Evolutionary conservation across 2,329 filamentous ascomycete genomes (phyloP).

Genomic region (Verticillium nubilum): DNA sequence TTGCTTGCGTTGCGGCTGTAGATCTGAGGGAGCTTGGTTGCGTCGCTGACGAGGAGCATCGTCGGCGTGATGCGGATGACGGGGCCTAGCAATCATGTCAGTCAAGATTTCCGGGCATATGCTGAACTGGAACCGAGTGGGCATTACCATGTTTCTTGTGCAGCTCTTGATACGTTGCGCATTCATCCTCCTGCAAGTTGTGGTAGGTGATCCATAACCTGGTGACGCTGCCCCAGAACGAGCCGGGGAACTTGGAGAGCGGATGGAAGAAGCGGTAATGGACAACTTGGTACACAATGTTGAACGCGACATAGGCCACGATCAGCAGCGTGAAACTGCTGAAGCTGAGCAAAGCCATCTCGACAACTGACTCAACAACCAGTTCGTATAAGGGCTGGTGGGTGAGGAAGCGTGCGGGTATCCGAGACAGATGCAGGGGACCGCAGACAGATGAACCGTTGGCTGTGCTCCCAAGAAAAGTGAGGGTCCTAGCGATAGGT

Average conservation of each 20-base stretch:
- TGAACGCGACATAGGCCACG: conserved; percentile 21
- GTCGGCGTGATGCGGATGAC: conserved; percentile 48
- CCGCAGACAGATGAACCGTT: background rate
- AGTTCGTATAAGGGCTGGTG: background rate
- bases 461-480: background rate
- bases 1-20: conserved; percentile 53
- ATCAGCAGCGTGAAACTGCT: conserved; percentile 25
- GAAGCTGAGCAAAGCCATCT: conserved; percentile 29
- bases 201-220: conserved; percentile 48
- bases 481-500: background rate
- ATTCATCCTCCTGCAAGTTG: conserved; percentile 40
- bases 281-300: conserved; percentile 38
- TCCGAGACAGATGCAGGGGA: background rate
- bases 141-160: conserved; percentile 41
- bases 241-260: conserved; percentile 44
- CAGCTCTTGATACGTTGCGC: conserved; percentile 31
- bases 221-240: conserved; percentile 50
- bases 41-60: conserved; percentile 45
- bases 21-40: conserved; percentile 48
- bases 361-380: conserved; percentile 3
- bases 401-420: background rate
- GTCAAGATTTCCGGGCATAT: background rate
- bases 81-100: conserved; percentile 30
- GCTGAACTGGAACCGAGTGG: background rate
- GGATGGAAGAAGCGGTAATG: conserved; percentile 48